Conservation (phyloP, 306 rosid genomes). For the Vigna hirtella region DNA sequence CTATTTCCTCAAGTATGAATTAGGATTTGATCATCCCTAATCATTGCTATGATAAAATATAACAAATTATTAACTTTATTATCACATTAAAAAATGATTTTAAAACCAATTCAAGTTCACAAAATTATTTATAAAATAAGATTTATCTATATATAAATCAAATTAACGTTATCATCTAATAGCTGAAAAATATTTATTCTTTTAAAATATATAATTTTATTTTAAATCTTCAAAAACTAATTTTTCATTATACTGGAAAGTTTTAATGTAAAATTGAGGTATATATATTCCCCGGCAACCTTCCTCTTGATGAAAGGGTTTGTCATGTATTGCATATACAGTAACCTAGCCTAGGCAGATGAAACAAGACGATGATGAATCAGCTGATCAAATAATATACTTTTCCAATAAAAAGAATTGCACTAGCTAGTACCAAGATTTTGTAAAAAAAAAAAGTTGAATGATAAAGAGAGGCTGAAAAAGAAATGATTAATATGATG, state of each 20-base stretch:
- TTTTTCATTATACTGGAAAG: neutral
- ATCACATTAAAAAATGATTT: too few relatives aligned
- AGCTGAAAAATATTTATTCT: too few relatives aligned
- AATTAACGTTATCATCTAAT: too few relatives aligned
- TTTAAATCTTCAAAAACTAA: too few relatives aligned
- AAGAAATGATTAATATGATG: neutral
- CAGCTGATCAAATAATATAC: neutral
- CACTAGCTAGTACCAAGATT: neutral
- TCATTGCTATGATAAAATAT: too few relatives aligned
- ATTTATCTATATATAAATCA: too few relatives aligned
- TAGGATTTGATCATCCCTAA: too few relatives aligned
- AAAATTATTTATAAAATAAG: too few relatives aligned
- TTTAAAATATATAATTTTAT: too few relatives aligned
- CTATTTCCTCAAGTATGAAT: too few relatives aligned
- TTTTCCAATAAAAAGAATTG: neutral
- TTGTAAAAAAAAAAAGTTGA: neutral
- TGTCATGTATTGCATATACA: conserved; percentile 17
- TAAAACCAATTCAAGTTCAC: too few relatives aligned
- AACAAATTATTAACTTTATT: too few relatives aligned
- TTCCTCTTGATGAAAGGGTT: neutral
- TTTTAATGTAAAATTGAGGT: neutral
- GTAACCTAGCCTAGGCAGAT: conserved; percentile 26
- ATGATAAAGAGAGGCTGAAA: neutral
- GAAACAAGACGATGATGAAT: conserved; percentile 3
- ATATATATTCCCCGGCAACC: neutral